Conservation (phyloP, 2,329 filamentous ascomycete species). For the Alternaria angustiovoidea region DNA sequence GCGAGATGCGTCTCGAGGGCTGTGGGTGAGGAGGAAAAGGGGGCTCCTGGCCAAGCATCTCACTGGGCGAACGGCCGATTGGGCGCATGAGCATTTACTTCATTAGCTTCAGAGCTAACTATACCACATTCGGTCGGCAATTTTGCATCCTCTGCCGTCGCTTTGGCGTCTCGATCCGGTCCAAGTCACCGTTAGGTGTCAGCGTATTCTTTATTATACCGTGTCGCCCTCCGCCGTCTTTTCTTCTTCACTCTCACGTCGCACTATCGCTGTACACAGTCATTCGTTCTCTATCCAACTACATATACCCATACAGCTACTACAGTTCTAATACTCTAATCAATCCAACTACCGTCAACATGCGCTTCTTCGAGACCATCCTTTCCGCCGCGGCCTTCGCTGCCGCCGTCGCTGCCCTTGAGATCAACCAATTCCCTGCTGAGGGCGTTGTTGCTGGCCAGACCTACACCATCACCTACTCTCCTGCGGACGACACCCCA, state of each 20-base stretch:
- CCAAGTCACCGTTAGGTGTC: background rate
- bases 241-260: conserved; percentile 27
- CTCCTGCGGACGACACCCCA: conserved; percentile 53
- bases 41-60: conserved; percentile 19
- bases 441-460: conserved; percentile 59
- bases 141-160: conserved; percentile 46
- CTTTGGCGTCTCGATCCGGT: conserved; percentile 34
- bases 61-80: conserved; percentile 32
- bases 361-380: conserved; percentile 61
- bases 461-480: conserved; percentile 59
- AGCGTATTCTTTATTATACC: conserved; percentile 32
- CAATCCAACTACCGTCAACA: conserved; percentile 44
- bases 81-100: conserved; percentile 27
- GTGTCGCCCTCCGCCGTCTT: conserved; percentile 21
- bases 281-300: conserved; percentile 39
- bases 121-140: conserved; percentile 32
- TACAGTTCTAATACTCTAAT: conserved; percentile 28
- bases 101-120: conserved; percentile 32
- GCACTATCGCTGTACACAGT: conserved; percentile 31
- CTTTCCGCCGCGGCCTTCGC: conserved; percentile 53
- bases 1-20: conserved; percentile 16
- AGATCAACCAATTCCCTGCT: conserved; percentile 60
- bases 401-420: conserved; percentile 55
- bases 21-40: conserved; percentile 24
- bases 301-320: conserved; percentile 22